A percentile compares a stretch with the other conserved stretches of the same genome.
These are phyloP conservation scores for Beauveria pseudobassiana DNA, from an alignment of 2,329 filamentous ascomycete species.

Conservation along the genomic window DNA sequence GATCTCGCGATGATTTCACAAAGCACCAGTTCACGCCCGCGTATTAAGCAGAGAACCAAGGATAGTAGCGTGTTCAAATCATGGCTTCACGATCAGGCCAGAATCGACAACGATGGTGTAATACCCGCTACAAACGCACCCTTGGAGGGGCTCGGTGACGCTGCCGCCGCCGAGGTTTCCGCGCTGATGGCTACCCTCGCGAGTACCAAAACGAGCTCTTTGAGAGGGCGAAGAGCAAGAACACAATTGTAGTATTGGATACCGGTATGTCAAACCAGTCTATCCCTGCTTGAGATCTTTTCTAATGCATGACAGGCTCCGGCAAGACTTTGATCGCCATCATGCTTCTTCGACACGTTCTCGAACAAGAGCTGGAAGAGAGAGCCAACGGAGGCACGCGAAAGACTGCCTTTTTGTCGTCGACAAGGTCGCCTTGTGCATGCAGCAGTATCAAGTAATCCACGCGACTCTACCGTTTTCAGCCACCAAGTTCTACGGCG, in stretches of 20 bases:
- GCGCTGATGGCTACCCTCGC: constrained; percentile 48
- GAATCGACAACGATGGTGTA: neutral
- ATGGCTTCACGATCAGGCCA: neutral
- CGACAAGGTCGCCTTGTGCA: constrained; percentile 81
- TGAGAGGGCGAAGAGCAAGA: constrained; percentile 74
- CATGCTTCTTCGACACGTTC: constrained; percentile 66
- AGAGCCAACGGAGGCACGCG: constrained; percentile 51
- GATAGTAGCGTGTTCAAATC: neutral
- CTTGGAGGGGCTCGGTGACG: neutral
- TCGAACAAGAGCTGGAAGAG: constrained; percentile 70
- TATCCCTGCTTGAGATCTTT: too few species aligned
- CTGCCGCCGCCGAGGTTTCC: constrained; percentile 1
- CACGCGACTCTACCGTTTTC: constrained; percentile 71
- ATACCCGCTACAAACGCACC: neutral
- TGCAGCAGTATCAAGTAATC: constrained; percentile 81
- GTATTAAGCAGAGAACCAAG: neutral
- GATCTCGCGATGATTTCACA: neutral
- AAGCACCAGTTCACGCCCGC: neutral
- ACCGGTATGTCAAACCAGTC: constrained; percentile 51
- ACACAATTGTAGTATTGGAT: constrained; percentile 87
- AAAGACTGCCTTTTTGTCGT: constrained; percentile 82
- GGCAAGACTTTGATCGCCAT: constrained; percentile 97
- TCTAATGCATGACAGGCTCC: constrained; percentile 49
- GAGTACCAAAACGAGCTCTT: constrained; percentile 93
- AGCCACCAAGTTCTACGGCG: constrained; percentile 69